phyloP scores from a whole-genome alignment of 2,329 filamentous ascomycete genomes.

The Aspergillus niger region DNA sequence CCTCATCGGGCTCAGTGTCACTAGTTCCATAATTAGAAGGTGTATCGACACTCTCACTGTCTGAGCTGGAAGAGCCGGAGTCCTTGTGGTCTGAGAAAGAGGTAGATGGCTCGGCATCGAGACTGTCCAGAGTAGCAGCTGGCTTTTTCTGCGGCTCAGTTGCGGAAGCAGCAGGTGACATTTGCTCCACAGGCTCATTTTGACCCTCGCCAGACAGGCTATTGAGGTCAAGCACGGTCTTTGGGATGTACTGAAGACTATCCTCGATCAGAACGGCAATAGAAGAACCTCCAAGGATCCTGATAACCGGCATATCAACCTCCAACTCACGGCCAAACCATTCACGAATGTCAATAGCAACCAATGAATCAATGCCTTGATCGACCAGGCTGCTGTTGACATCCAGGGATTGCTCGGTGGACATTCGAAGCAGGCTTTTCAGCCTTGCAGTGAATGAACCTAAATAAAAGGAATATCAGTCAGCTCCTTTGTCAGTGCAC shows the following conservation, averaged over 20 bases:
- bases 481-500: no score
- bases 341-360: slow-evolving; percentile 1
- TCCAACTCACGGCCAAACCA: slow-evolving; percentile 14
- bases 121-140: no score
- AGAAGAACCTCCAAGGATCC: neutral
- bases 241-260: neutral
- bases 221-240: neutral
- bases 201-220: neutral
- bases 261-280: neutral
- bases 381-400: slow-evolving; percentile 9
- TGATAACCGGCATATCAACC: neutral
- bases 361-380: slow-evolving; percentile 9
- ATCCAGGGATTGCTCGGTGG: neutral
- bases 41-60: neutral
- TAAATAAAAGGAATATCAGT: no score
- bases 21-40: neutral
- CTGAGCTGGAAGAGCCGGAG: neutral
- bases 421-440: neutral
- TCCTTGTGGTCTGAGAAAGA: neutral
- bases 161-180: no score
- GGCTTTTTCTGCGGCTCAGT: no score
- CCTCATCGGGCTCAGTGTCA: neutral
- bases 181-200: no score
- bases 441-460: neutral
- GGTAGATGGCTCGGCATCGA: neutral